Evolutionary conservation across 2,329 filamentous ascomycete genomes (phyloP), one percentile per base, ranked within the genome.

Genomic region (Aspergillus novofumigatus): DNA sequence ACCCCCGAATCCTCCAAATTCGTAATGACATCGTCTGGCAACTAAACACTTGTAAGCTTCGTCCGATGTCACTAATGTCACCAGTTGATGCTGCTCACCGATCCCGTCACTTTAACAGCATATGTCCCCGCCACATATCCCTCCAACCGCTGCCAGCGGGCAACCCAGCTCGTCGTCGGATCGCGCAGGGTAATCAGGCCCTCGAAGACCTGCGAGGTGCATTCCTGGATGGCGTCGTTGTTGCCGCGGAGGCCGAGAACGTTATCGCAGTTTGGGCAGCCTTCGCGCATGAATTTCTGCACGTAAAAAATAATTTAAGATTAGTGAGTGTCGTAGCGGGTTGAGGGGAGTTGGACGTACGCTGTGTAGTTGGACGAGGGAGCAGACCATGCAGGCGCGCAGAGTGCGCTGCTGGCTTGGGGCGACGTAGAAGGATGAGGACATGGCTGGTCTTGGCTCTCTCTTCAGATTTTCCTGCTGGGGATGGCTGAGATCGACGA

Each of bases 341-440:
- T 51, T 44, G 49, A 32, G 55, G 52, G 45, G 49, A 52, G 51
- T 32, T 32, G 47, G 50, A 73, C 83, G 65, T 79, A 92, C 89
- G 64, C 82, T 82, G 69, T 88, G 86, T 59, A 90, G 88, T 81
- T 93, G 91, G 63, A 97, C 91, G 72, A 97, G 89, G 54, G 91
- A 93, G 85, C 94, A 99, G 66, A 97, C 91, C 92, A 99, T 97
- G 82, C 94, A 99, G 69, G 94, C 94, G 77, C 94, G 92, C 65
- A 96, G 84, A 73, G 90, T 87, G 77, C 92, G 90, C 79, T 89
- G 86, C 77, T 94, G 90, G 72, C 81, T 83, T 6, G 89, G 83
- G 17, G 89, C 78, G 60, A 92, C 87, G 74, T 86, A 92, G 74
- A 86, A 88, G 56, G 81, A 78, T n/a, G 32, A 38, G 32, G 32